Conservation (phyloP, 2,329 filamentous ascomycete genomes). For the Rutstroemia sp. region DNA sequence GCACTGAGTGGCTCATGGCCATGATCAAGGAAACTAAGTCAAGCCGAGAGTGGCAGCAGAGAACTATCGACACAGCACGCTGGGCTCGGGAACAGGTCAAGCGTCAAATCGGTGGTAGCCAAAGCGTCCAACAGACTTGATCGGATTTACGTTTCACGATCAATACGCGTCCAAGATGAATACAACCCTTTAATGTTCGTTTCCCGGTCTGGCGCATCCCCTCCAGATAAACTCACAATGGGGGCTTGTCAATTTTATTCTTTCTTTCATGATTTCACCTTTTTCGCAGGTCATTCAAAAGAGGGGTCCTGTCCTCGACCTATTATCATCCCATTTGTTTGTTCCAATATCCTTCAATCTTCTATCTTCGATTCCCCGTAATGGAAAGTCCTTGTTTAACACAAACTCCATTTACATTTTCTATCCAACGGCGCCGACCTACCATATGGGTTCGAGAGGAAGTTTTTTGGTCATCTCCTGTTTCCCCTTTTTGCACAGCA, state of each 20-base stretch:
- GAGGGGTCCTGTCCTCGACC: slow-evolving; percentile 32
- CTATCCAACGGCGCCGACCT: background rate
- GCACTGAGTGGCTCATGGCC: slow-evolving; percentile 79
- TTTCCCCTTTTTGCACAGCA: background rate
- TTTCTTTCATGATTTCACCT: slow-evolving; percentile 12
- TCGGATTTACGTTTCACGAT: slow-evolving; percentile 5
- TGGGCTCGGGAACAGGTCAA: slow-evolving; percentile 98
- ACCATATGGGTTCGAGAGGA: too few relatives aligned
- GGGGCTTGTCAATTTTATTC: slow-evolving; percentile 11
- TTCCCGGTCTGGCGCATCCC: slow-evolving; percentile 19
- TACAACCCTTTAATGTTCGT: slow-evolving; percentile 21
- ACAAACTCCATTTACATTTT: slow-evolving; percentile 2
- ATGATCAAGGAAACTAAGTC: slow-evolving; percentile 89
- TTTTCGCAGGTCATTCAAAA: slow-evolving; percentile 21
- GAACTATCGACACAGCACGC: slow-evolving; percentile 88
- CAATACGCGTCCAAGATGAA: slow-evolving; percentile 15
- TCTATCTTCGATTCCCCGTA: slow-evolving; percentile 1
- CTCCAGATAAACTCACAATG: slow-evolving; percentile 18
- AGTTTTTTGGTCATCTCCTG: background rate
- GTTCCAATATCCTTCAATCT: slow-evolving; percentile 3
- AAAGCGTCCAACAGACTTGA: slow-evolving; percentile 30
- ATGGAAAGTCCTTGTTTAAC: slow-evolving; percentile 2
- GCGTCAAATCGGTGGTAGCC: slow-evolving; percentile 61
- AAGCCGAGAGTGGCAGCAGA: slow-evolving; percentile 76
- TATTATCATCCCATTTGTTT: slow-evolving; percentile 11